A percentile compares a stretch with the other conserved stretches of the same genome.
phyloP scores from a whole-genome alignment of 352 stramenopile genomes.

The Pythium scleroteichum region DNA sequence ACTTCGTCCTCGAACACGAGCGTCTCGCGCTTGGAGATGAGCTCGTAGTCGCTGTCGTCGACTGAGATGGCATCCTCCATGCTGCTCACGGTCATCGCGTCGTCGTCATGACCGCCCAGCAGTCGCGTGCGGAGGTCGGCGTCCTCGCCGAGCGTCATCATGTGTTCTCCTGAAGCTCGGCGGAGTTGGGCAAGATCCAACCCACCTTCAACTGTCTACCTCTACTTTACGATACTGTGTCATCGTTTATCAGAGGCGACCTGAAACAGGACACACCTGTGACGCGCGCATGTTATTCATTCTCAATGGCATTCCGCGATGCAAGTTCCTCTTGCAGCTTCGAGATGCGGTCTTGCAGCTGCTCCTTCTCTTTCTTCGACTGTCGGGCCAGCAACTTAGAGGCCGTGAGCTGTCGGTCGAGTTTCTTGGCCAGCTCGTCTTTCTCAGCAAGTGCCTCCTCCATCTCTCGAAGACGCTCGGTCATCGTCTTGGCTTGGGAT shows the following conservation, averaged over 20 bases:
- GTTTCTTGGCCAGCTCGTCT: conserved; percentile 45
- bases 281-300: conserved; percentile 6
- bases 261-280: conserved; percentile 2
- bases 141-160: conserved; percentile 36
- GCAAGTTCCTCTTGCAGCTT: conserved; percentile 25
- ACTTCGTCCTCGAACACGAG: conserved; percentile 76
- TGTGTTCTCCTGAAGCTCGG: not conserved
- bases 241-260: not conserved
- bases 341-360: conserved; percentile 31
- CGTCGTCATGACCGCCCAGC: conserved; percentile 18
- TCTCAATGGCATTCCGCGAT: not conserved
- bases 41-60: conserved; percentile 57
- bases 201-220: conserved; percentile 5
- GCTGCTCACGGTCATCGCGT: conserved; percentile 2
- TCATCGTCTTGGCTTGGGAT: conserved; percentile 22
- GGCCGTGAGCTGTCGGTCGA: conserved; percentile 64
- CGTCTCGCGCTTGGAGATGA: conserved; percentile 76
- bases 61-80: conserved; percentile 11
- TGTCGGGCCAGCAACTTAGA: conserved; percentile 67
- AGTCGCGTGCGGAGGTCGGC: conserved; percentile 31
- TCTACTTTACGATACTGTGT: not conserved
- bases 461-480: conserved; percentile 38
- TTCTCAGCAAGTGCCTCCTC: conserved; percentile 45
- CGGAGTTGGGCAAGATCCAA: conserved; percentile 4
- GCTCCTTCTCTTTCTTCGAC: conserved; percentile 75